These are phyloP conservation scores for Russula emetica DNA, from an alignment of 768 basidiomycete genomes.

Conservation along the genomic window DNA sequence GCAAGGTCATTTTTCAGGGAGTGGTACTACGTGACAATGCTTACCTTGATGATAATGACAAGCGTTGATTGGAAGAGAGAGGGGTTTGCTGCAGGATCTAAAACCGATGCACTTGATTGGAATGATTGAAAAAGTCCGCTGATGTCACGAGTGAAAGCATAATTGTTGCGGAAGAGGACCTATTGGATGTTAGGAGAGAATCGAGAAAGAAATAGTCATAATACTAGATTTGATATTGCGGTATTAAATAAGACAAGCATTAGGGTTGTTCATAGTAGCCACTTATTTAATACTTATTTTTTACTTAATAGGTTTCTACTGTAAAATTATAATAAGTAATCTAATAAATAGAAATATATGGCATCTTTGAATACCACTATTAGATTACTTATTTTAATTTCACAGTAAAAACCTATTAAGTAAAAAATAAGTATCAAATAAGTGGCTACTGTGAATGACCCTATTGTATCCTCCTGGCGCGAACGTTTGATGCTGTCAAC, in stretches of 20 bases:
- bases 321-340: too few species aligned
- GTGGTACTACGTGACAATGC: not conserved
- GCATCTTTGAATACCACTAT: too few species aligned
- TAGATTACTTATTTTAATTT: too few species aligned
- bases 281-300: too few species aligned
- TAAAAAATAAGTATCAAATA: too few species aligned
- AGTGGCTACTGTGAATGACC: too few species aligned
- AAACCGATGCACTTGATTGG: slow-evolving; percentile 51
- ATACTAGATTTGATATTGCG: slow-evolving; percentile 58
- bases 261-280: too few species aligned
- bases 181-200: slow-evolving; percentile 28
- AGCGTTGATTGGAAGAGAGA: slow-evolving; percentile 55
- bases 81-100: slow-evolving; percentile 58
- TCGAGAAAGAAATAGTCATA: not conserved
- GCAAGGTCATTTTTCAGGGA: not conserved
- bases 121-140: slow-evolving; percentile 59
- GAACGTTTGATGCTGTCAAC: slow-evolving; percentile 63
- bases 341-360: too few species aligned
- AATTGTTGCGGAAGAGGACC: slow-evolving; percentile 65
- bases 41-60: slow-evolving; percentile 61
- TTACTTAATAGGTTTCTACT: too few species aligned
- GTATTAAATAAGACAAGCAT: slow-evolving; percentile 61
- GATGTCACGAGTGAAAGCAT: slow-evolving; percentile 57
- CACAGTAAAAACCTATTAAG: too few species aligned
- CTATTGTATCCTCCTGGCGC: slow-evolving; percentile 58